A percentile compares a stretch with the other conserved stretches of the same genome.
phyloP scores from a whole-genome alignment of 257 asterid species.

The Solanum chiquidenum region DNA sequence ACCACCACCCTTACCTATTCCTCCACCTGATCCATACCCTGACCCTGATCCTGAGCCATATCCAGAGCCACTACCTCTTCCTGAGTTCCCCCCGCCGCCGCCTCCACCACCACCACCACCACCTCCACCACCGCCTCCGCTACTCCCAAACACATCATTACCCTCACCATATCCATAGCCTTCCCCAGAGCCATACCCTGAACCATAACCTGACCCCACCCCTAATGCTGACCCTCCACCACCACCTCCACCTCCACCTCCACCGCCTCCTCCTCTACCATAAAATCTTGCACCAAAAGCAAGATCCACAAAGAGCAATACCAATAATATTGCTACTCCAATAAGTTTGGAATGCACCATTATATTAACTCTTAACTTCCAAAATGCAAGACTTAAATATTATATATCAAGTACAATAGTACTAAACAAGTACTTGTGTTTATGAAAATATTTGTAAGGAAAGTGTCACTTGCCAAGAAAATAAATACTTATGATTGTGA shows the following conservation, averaged over 20 bases:
- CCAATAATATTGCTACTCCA: constrained; percentile 21
- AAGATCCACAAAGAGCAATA: constrained; percentile 38
- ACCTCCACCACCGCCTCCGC: constrained; percentile 15
- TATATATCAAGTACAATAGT: neutral
- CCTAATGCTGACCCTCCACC: constrained; percentile 4
- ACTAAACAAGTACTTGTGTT: neutral
- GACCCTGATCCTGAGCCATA: constrained; percentile 37
- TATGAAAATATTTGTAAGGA: neutral
- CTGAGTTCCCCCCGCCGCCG: constrained; percentile 16
- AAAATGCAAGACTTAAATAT: neutral
- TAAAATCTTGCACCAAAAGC: constrained; percentile 36
- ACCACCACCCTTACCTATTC: constrained; percentile 30
- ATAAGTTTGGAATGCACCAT: constrained; percentile 31
- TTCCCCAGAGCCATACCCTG: constrained; percentile 14
- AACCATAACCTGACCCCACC: constrained; percentile 8
- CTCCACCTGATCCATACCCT: constrained; percentile 34
- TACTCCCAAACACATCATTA: neutral
- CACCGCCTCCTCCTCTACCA: constrained; percentile 7
- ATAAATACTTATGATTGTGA: constrained; percentile 2
- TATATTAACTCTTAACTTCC: constrained; percentile 2
- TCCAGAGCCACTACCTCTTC: constrained; percentile 19
- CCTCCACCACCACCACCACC: constrained; percentile 10
- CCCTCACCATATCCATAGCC: constrained; percentile 17
- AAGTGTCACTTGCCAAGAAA: neutral
- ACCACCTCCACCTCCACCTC: constrained; percentile 10